Base-by-base conservation (phyloP, 148 eudicot species). In the Nepenthes mirabilis region DNA sequence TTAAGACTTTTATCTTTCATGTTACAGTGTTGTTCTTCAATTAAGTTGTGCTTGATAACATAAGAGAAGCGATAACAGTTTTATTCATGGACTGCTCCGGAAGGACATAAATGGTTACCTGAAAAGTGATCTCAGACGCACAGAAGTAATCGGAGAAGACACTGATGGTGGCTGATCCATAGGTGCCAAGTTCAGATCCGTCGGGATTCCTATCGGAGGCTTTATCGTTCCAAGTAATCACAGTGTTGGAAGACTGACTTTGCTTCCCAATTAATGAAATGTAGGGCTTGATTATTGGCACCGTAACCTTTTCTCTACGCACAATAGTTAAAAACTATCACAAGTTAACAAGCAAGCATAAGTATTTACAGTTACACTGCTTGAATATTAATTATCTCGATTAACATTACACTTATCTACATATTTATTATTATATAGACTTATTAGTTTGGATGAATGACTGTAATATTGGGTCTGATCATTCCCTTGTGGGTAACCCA, bases 91-190 rank as follows among this genome's bases (percentile, higher is more conserved):
- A 55, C 58, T 52, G 55, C 12, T 40, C 8, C 1, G 45, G 12
- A 52, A 52, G 11, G n/a, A 11, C 11, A 52, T 11, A 3, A 11
- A 52, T 52, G 32, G 32, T 52, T 66, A 87, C 97, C 97, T 86
- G 67, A 37, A 88, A 73, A 43, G 99, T 93, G 70, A 93, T 77
- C 52, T 85, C 81, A 34, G 87, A 64, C 2, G 96, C 91, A 47
- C 91, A 82, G 52, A 93, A 93, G 61, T 78, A 91, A 67, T 93
- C 84, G 5, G 96, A 80, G 67, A 80, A 84, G 9, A 93, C 62
- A 58, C 82, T 54, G 14, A 89, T 68, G 4, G 99, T 74, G 47
- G 96, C 96, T 23, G 99, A 77, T 43, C 75, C 73, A 65, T 51
- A 93, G 6, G 96, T 93, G n/a, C 96, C 96, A 0, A 88, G 40